These are phyloP conservation scores for Blastobotrys persicus DNA, from an alignment of 1,139 yeast genomes.

Conservation along the genomic window DNA sequence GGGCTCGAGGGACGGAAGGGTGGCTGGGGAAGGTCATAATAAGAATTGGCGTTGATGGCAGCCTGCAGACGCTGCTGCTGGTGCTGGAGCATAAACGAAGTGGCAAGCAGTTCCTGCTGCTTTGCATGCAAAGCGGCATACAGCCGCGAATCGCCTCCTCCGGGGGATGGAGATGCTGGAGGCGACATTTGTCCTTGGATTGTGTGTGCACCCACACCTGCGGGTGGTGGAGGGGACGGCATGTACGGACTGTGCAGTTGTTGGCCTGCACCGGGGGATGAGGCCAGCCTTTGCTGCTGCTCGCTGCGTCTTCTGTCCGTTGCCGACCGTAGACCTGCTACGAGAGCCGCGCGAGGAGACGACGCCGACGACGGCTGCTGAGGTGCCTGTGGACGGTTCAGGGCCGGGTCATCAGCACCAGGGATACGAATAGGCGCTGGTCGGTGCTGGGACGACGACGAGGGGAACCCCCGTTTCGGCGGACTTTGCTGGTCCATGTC, in stretches of 20 bases:
- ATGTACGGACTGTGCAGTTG: neutral
- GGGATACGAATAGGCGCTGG: conserved; percentile 28
- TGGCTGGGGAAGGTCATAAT: conserved; percentile 1
- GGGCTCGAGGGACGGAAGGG: conserved; percentile 27
- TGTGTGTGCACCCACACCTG: conserved; percentile 8
- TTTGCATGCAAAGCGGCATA: conserved; percentile 34
- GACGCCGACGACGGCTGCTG: conserved; percentile 13
- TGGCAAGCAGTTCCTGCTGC: conserved; percentile 40
- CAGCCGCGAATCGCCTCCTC: conserved; percentile 11
- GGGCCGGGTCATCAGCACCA: conserved; percentile 19
- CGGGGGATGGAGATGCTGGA: conserved; percentile 20
- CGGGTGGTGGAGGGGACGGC: neutral
- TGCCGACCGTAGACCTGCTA: conserved; percentile 36
- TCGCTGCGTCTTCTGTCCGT: conserved; percentile 35
- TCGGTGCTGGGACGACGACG: conserved; percentile 7
- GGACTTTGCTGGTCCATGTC: neutral
- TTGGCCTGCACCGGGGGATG: neutral
- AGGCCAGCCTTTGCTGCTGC: conserved; percentile 18
- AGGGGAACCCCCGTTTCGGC: neutral
- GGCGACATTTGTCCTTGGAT: conserved; percentile 19
- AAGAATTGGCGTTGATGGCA: conserved; percentile 27
- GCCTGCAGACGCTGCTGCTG: conserved; percentile 37
- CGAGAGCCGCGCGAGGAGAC: conserved; percentile 33
- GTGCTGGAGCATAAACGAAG: conserved; percentile 35
- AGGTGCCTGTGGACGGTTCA: conserved; percentile 14